These are phyloP conservation scores for Porodaedalea pini DNA, from an alignment of 1,284 basidiomycete species.

Conservation along the genomic window DNA sequence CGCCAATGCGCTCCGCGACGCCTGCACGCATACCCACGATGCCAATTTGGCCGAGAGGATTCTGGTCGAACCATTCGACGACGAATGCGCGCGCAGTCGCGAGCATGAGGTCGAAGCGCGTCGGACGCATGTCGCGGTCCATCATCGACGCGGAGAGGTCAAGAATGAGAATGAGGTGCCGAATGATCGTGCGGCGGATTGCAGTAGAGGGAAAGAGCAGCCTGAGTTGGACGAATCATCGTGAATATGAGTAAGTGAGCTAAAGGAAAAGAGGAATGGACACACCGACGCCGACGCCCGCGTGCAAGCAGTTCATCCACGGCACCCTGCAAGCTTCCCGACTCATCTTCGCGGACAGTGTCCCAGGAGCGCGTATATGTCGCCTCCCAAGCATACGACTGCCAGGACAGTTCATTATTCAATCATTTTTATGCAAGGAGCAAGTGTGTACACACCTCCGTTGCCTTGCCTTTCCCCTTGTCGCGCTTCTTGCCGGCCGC, in stretches of 20 bases:
- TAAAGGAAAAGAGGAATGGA: slow-evolving; percentile 14
- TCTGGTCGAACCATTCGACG: slow-evolving; percentile 98
- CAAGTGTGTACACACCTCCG: slow-evolving; percentile 40
- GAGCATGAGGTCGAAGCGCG: slow-evolving; percentile 84
- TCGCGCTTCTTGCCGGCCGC: slow-evolving; percentile 43
- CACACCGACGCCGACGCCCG: slow-evolving; percentile 77
- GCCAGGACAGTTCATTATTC: background rate
- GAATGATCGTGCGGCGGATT: slow-evolving; percentile 92
- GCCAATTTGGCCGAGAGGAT: slow-evolving; percentile 95
- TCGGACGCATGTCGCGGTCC: slow-evolving; percentile 94
- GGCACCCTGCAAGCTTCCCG: slow-evolving; percentile 84
- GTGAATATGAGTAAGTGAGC: background rate
- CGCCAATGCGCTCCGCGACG: slow-evolving; percentile 80
- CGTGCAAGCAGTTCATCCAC: slow-evolving; percentile 88
- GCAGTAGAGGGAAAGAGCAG: slow-evolving; percentile 79
- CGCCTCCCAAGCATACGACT: slow-evolving; percentile 91
- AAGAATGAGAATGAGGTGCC: slow-evolving; percentile 87
- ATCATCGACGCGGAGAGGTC: slow-evolving; percentile 91
- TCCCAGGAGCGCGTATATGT: slow-evolving; percentile 96
- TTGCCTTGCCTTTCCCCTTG: slow-evolving; percentile 49
- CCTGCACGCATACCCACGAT: slow-evolving; percentile 90
- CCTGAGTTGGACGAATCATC: slow-evolving; percentile 34
- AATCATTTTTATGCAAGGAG: slow-evolving; percentile 3
- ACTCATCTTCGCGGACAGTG: slow-evolving; percentile 92
- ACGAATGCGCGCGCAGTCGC: slow-evolving; percentile 91